Percentiles rank a stretch among this genome's conserved stretches.
phyloP scores from a whole-genome alignment of 495 filamentous ascomycete genomes.

The Podospora tetraspora region DNA sequence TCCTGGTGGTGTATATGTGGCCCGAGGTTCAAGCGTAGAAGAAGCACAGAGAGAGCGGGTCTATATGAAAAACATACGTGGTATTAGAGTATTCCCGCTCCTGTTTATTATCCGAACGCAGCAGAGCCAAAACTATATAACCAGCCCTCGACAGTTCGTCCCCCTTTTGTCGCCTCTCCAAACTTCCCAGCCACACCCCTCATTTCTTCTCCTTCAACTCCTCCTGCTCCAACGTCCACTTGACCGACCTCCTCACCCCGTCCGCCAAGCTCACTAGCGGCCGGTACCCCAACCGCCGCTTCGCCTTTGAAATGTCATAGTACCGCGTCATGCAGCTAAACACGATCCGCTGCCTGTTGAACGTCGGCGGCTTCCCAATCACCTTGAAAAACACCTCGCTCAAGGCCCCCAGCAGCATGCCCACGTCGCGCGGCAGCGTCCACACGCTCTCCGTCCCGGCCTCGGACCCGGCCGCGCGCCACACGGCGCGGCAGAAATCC shows the following conservation, averaged over 20 bases:
- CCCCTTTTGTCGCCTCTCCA: too few relatives aligned
- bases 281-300: constrained; percentile 65
- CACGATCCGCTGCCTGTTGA: constrained; percentile 69
- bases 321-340: constrained; percentile 81
- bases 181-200: not conserved
- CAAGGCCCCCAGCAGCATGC: constrained; percentile 58
- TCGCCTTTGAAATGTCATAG: constrained; percentile 81
- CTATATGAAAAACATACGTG: not conserved
- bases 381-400: constrained; percentile 64
- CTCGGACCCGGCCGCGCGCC: constrained; percentile 63
- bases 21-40: not conserved
- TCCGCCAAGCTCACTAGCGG: constrained; percentile 72
- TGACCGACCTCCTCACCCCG: constrained; percentile 64
- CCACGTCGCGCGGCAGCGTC: constrained; percentile 59
- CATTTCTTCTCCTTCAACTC: constrained; percentile 21
- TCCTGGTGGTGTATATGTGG: not conserved
- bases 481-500: constrained; percentile 80
- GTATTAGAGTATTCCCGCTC: not conserved
- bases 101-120: not conserved
- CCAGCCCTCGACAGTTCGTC: not conserved
- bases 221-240: constrained; percentile 56
- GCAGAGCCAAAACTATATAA: not conserved
- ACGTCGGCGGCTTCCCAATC: constrained; percentile 65
- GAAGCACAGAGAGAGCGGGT: not conserved
- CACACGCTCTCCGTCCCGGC: constrained; percentile 63